Evolutionary conservation across 345 rosid genomes (phyloP), one percentile per base, ranked within the genome.

Genomic region (Litchi chinensis): DNA sequence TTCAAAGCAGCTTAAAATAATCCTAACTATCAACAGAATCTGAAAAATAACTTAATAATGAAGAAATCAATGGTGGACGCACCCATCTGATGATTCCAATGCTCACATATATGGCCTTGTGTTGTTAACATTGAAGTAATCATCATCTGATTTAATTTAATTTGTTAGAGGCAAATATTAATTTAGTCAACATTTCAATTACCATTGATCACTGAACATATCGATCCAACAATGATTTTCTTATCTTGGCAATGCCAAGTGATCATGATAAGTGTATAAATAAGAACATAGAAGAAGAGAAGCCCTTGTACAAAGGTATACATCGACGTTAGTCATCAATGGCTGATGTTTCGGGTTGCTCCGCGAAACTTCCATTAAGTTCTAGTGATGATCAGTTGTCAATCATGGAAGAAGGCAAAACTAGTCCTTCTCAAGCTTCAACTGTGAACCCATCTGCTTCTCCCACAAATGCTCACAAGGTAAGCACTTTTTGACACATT

Each of bases 401-500:
- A 26, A 10, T 13, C n/a, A 57, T 70, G 10, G 80, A 77, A 70
- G 70, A 70, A 26, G 70, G 70, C 21, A 75, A 46, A 50, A 10
- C 1, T 32, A 64, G 46, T 64, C 78, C 70, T 75, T 59, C 74
- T 26, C 44, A 10, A 6, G 59, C 68, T 10, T 19, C 75, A 18
- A 70, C 75, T 11, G n/a, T 26, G 7, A 68, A 26, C 70, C 32
- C 52, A 19, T 9, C 21, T 54, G 26, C 59, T 69, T 57, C 79
- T 69, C 60, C 70, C 12, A 70, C 66, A 65, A 70, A 77, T 46
- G 70, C 80, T 56, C 75, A 43, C 19, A 70, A 77, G 75, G 75
- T 43, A 15, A 43, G 21, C 3, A 50, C 24, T 52, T 71, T 24
- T 44, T 11, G 11, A 2, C 50, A 46, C 50, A 32, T 70, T 8